These are phyloP conservation scores for Closterium sp. DNA, from an alignment of 139 green algal species.

Conservation along the genomic window DNA sequence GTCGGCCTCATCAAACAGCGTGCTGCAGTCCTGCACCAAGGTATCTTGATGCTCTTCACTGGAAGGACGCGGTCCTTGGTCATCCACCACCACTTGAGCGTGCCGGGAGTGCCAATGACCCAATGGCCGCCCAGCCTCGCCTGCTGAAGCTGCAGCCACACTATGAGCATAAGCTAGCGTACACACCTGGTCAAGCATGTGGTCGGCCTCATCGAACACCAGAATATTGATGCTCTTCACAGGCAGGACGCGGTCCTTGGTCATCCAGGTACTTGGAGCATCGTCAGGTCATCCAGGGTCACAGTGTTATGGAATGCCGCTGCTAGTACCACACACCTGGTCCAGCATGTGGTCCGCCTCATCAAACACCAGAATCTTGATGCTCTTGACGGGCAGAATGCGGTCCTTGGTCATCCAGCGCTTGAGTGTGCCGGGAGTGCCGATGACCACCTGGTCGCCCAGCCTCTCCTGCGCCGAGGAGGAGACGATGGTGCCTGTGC, in stretches of 20 bases:
- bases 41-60: conserved; percentile 70
- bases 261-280: too few species aligned
- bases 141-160: too few species aligned
- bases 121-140: conserved; percentile 55
- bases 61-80: conserved; percentile 68
- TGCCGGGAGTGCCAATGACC: conserved; percentile 94
- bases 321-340: background rate
- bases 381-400: conserved; percentile 62
- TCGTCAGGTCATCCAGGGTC: background rate
- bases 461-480: conserved; percentile 1
- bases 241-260: conserved; percentile 66
- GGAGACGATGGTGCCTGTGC: background rate
- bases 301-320: background rate
- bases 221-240: conserved; percentile 76
- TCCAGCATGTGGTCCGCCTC: conserved; percentile 99
- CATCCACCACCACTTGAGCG: conserved; percentile 90
- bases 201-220: conserved; percentile 98
- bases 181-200: conserved; percentile 84
- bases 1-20: conserved; percentile 99
- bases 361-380: conserved; percentile 95
- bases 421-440: conserved; percentile 92
- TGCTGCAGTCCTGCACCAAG: too few species aligned
- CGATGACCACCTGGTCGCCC: conserved; percentile 77
- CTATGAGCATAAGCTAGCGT: too few species aligned
- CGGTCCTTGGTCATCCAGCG: conserved; percentile 77